Evolutionary conservation across 2,329 filamentous ascomycete genomes (phyloP).

Genomic region (Lasiodiplodia citricola): DNA sequence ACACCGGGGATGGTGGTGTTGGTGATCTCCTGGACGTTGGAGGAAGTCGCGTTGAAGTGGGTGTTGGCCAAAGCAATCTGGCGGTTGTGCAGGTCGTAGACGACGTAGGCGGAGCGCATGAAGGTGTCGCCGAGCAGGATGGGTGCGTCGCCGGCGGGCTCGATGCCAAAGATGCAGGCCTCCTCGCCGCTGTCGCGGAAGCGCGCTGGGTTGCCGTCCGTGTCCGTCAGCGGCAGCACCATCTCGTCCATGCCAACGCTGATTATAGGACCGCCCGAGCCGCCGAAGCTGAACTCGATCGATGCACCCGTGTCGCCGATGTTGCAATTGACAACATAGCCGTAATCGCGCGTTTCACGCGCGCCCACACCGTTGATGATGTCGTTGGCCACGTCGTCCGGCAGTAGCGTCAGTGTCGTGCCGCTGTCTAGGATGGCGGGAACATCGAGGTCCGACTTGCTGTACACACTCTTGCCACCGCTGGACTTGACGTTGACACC

Average conservation of each 20-base stretch:
- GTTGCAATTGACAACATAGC: constrained; percentile 20
- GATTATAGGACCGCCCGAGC: constrained; percentile 12
- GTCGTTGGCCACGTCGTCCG: constrained; percentile 49
- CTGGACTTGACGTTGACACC: constrained; percentile 7
- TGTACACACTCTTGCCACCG: constrained; percentile 19
- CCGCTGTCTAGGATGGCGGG: constrained; percentile 70
- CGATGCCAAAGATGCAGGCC: constrained; percentile 20
- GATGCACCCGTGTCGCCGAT: constrained; percentile 6
- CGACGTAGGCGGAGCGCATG: constrained; percentile 74
- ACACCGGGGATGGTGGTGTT: constrained; percentile 23
- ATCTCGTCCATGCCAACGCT: constrained; percentile 22
- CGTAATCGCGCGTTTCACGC: neutral
- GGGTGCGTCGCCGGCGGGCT: constrained; percentile 13
- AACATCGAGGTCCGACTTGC: neutral
- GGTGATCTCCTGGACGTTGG: constrained; percentile 62
- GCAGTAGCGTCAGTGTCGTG: constrained; percentile 70
- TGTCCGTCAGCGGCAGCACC: constrained; percentile 14
- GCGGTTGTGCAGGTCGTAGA: constrained; percentile 55
- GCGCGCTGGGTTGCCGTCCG: neutral
- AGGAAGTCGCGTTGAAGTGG: constrained; percentile 56
- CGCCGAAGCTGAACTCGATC: constrained; percentile 24
- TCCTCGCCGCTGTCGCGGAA: constrained; percentile 14
- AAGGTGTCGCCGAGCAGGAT: constrained; percentile 71
- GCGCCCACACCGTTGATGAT: constrained; percentile 25
- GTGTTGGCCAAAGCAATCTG: constrained; percentile 24